Evolutionary conservation across 371 early-diverging fungal genomes (phyloP).

Genomic region (Actinomucor elegans): DNA sequence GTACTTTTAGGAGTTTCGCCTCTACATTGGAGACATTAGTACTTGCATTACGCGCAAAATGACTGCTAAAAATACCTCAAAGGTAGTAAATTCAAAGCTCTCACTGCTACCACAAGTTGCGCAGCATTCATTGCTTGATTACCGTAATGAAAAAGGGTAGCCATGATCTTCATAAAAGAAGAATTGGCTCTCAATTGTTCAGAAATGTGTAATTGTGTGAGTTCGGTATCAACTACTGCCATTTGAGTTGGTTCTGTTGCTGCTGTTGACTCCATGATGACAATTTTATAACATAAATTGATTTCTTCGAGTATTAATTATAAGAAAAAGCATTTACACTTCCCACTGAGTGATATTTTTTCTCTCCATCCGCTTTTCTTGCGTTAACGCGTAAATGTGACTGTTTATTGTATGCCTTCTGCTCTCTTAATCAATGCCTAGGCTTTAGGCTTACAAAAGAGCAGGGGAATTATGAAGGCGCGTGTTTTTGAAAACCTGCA

Average conservation of each 20-base stretch:
- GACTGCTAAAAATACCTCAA: conserved; percentile 28
- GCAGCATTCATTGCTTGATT: conserved; percentile 50
- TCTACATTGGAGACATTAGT: conserved; percentile 15
- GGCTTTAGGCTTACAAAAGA: too few relatives aligned
- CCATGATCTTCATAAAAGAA: conserved; percentile 53
- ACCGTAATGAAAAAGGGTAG: conserved; percentile 50
- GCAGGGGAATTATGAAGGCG: too few relatives aligned
- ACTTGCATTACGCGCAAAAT: not conserved
- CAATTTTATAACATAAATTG: too few relatives aligned
- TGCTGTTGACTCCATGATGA: too few relatives aligned
- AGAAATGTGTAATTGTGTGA: conserved; percentile 39
- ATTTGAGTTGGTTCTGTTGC: too few relatives aligned
- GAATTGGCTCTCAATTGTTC: conserved; percentile 45
- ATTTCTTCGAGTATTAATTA: not conserved
- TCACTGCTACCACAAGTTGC: conserved; percentile 45
- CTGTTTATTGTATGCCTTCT: too few relatives aligned
- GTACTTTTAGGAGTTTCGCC: conserved; percentile 58
- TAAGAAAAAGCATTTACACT: too few relatives aligned
- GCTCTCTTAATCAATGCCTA: too few relatives aligned
- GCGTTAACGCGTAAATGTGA: too few relatives aligned
- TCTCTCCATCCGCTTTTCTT: too few relatives aligned
- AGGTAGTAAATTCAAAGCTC: conserved; percentile 42
- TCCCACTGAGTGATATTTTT: too few relatives aligned
- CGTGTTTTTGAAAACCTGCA: too few relatives aligned
- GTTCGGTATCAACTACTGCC: conserved; percentile 37